Percentiles rank a stretch among this genome's conserved stretches.
Evolutionary conservation across 2,329 filamentous ascomycete species (phyloP).

Genomic region (Colletotrichum spinosum): DNA sequence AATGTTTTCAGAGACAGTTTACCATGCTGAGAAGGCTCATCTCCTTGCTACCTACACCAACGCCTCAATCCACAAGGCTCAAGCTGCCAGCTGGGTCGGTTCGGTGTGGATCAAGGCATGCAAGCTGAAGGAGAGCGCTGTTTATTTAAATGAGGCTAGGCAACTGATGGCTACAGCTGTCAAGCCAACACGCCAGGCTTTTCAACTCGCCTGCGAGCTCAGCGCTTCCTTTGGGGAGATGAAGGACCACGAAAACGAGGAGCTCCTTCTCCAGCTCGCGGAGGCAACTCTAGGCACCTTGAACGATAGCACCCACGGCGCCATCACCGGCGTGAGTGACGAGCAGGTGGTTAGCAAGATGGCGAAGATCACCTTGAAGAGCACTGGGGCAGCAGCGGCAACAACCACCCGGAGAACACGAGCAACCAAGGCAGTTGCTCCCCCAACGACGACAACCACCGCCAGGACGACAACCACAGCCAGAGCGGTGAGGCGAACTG

Average conservation of each 20-base stretch:
- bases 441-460: slow-evolving; percentile 21
- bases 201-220: slow-evolving; percentile 65
- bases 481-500: slow-evolving; percentile 33
- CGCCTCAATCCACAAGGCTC: slow-evolving; percentile 68
- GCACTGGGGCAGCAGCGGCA: slow-evolving; percentile 35
- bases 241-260: slow-evolving; percentile 57
- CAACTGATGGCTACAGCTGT: slow-evolving; percentile 57
- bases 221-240: slow-evolving; percentile 66
- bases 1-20: slow-evolving; percentile 87
- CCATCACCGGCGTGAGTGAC: slow-evolving; percentile 22
- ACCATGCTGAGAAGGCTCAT: slow-evolving; percentile 86
- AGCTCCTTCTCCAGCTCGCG: slow-evolving; percentile 58
- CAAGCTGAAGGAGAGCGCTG: slow-evolving; percentile 67
- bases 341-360: slow-evolving; percentile 51
- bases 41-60: slow-evolving; percentile 79
- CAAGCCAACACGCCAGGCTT: slow-evolving; percentile 56
- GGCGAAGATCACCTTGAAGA: slow-evolving; percentile 48
- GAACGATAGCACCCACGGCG: slow-evolving; percentile 19
- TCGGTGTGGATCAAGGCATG: slow-evolving; percentile 69
- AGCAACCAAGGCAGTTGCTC: slow-evolving; percentile 40
- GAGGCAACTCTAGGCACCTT: slow-evolving; percentile 53
- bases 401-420: slow-evolving; percentile 25
- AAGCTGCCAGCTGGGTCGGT: slow-evolving; percentile 66
- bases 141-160: slow-evolving; percentile 65
- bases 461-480: slow-evolving; percentile 23